Evolutionary conservation across 176 grass and related monocot genomes (phyloP).

Genomic region (Eragrostis curvula): DNA sequence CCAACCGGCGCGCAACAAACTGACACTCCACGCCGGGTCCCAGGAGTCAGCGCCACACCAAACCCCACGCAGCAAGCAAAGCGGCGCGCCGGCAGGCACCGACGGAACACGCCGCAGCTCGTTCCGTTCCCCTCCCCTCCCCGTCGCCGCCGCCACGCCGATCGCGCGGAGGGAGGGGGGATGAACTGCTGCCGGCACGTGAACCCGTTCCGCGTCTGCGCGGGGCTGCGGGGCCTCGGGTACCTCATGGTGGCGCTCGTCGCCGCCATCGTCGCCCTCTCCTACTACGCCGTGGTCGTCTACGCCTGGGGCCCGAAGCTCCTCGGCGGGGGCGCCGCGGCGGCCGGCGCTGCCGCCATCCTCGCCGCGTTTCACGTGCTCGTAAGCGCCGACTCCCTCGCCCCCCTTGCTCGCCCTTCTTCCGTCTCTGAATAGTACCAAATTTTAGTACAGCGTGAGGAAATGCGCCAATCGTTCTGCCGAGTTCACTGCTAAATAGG

Average conservation of each 20-base stretch:
- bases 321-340: constrained; percentile 21
- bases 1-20: background rate
- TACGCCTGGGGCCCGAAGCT: constrained; percentile 74
- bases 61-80: background rate
- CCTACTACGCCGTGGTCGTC: constrained; percentile 86
- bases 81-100: constrained; percentile 20
- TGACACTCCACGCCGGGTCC: background rate
- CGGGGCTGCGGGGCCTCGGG: constrained; percentile 57
- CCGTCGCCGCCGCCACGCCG: background rate
- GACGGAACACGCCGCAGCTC: background rate
- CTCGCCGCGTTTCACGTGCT: constrained; percentile 70
- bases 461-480: background rate
- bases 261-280: constrained; percentile 57
- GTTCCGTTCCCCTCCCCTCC: background rate
- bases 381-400: constrained; percentile 35
- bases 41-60: background rate
- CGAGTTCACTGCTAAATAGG: background rate
- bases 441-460: background rate
- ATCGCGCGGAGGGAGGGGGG: background rate
- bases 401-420: too few species aligned
- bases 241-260: constrained; percentile 78
- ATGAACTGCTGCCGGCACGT: constrained; percentile 64
- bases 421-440: background rate
- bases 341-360: constrained; percentile 42
- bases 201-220: constrained; percentile 76